Conservation (phyloP, 2,329 filamentous ascomycete species). For the Alternaria sp. region DNA sequence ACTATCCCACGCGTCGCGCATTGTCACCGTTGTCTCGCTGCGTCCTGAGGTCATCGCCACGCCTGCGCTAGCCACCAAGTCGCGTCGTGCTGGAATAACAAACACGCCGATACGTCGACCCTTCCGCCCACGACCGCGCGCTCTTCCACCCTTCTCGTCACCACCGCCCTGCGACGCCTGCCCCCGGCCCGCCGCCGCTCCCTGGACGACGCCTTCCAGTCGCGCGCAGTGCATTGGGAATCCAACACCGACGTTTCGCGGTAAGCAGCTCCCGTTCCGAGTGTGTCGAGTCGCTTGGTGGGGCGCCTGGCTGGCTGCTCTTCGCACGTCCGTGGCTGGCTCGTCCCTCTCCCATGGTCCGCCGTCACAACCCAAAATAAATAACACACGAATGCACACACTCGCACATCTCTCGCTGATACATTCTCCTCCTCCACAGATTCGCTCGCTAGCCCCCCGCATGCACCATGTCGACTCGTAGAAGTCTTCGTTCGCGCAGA, state of each 20-base stretch:
- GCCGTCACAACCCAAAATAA: conserved; percentile 1
- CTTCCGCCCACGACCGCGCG: conserved; percentile 8
- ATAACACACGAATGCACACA: conserved; percentile 1
- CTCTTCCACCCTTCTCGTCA: not conserved
- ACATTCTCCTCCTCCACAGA: conserved; percentile 6
- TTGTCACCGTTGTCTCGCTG: not conserved
- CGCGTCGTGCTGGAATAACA: conserved; percentile 22
- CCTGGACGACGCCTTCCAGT: not conserved
- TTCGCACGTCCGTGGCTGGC: not conserved
- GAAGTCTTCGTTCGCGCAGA: conserved; percentile 24
- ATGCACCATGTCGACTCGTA: conserved; percentile 25
- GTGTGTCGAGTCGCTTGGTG: conserved; percentile 20
- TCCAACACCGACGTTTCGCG: conserved; percentile 10
- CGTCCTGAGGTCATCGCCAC: conserved; percentile 1
- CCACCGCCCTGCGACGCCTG: conserved; percentile 10
- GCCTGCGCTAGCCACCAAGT: conserved; percentile 15
- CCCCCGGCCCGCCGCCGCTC: conserved; percentile 1
- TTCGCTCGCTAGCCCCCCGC: conserved; percentile 10
- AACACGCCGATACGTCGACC: conserved; percentile 15
- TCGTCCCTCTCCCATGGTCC: conserved; percentile 16
- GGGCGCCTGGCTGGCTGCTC: conserved; percentile 11
- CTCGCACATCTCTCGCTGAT: conserved; percentile 22
- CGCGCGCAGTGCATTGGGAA: conserved; percentile 5
- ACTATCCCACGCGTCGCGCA: conserved; percentile 15
- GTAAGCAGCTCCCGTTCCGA: conserved; percentile 17